Evolutionary conservation across 768 basidiomycete genomes (phyloP).

Genomic region (Boletus sensibilis): DNA sequence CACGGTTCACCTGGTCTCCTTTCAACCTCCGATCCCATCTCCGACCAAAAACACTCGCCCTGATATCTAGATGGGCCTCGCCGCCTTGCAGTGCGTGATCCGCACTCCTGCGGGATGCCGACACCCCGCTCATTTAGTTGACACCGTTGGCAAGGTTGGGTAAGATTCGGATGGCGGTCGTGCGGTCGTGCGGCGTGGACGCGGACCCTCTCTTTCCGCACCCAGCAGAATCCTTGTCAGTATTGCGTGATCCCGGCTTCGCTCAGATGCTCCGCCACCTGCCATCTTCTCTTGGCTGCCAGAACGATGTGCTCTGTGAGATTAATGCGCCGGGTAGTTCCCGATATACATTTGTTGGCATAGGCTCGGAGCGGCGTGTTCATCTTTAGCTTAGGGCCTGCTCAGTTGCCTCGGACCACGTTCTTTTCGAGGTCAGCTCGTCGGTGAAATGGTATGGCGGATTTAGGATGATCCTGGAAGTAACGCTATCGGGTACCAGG

Average conservation of each 20-base stretch:
- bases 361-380: background rate
- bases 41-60: constrained; percentile 15
- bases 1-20: background rate
- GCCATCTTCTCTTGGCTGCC: background rate
- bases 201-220: background rate
- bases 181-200: constrained; percentile 10
- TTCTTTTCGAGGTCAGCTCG: background rate
- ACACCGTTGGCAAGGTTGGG: background rate
- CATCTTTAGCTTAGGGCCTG: background rate
- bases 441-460: background rate
- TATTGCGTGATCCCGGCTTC: constrained; percentile 2
- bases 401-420: background rate
- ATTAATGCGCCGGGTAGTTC: background rate
- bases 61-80: constrained; percentile 15
- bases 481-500: background rate
- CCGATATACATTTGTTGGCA: background rate
- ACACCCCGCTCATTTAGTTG: constrained; percentile 8
- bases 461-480: background rate
- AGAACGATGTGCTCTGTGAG: constrained; percentile 1
- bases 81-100: constrained; percentile 15
- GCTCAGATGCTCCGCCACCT: constrained; percentile 4
- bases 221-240: background rate
- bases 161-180: background rate
- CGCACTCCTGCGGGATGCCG: constrained; percentile 21
- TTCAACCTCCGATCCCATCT: constrained; percentile 20